Base-by-base conservation (phyloP, 352 stramenopile genomes). In the Pythium aquatile region DNA sequence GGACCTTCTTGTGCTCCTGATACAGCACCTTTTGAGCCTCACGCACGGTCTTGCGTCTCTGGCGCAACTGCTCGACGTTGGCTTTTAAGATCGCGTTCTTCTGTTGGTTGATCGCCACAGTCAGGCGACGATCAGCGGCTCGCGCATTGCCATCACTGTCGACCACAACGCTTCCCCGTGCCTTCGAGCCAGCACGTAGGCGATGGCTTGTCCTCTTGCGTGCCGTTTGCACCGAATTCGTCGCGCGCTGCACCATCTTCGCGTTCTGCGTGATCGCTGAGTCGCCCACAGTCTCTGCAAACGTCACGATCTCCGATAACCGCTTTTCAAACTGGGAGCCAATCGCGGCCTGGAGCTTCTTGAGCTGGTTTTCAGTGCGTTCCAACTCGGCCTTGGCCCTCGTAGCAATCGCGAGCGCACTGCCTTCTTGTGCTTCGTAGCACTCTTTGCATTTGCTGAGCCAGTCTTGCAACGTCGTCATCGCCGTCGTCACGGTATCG, bases 401-500 rank as follows among this genome's bases (percentile, higher is more conserved):
- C 1, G 68, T 72, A 1, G 78, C 79, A 1, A 77, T 65, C 7
- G 78, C 63, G 0, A 68, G 57, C 6, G 75, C 72, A 47, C 81
- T 75, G 1, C 59, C 70, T 24, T 85, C 68, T 42, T 81, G 77
- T 0, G 63, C 70, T 17, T 71, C 37, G 39, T 76, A 90, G 55
- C 65, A 77, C 60, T 85, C 79, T 60, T 80, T 69, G 57, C 78
- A 90, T 52, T 90, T 88, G 3, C 62, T 33, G 1, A 88, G 63
- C 81, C 81, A 90, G 16, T 85, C 76, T 30, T 88, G 71, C 28
- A 90, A 70, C 9, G 77, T 83, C n/a, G 79, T 40, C n/a, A 85
- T 11, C 28, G 55, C 61, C 9, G 67, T 72, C 30, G 80, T 72
- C 8, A 73, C 55, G 10, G 69, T 51, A 6, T 66, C 58, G 37